These are phyloP conservation scores for Periconia digitata DNA, from an alignment of 2,329 filamentous ascomycete species.

Conservation along the genomic window DNA sequence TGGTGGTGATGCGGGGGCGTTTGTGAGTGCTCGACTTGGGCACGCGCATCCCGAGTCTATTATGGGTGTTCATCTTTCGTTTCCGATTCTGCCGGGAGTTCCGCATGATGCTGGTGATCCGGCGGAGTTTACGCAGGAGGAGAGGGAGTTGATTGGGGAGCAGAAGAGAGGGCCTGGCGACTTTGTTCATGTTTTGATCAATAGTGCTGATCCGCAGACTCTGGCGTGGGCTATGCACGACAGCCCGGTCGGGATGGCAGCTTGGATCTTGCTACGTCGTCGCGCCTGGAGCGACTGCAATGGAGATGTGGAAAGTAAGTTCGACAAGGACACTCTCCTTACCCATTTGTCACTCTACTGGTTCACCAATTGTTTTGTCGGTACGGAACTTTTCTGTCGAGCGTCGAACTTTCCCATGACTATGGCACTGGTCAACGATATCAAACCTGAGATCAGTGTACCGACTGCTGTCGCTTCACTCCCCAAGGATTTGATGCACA, in stretches of 20 bases:
- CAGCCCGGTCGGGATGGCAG: conserved; percentile 4
- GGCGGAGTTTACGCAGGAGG: conserved; percentile 3
- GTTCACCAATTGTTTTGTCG: conserved; percentile 10
- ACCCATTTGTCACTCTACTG: conserved; percentile 10
- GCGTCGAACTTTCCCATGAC: conserved; percentile 6
- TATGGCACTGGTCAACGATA: conserved; percentile 9
- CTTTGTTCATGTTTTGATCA: conserved; percentile 4
- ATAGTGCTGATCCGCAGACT: conserved; percentile 4
- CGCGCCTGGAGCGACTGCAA: conserved; percentile 10
- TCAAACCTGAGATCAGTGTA: conserved; percentile 12
- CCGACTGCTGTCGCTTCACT: conserved; percentile 10
- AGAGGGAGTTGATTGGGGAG: background rate
- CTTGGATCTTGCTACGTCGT: conserved; percentile 4
- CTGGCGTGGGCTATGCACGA: conserved; percentile 10
- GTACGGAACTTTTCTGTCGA: conserved; percentile 8
- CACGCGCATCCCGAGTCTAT: conserved; percentile 9
- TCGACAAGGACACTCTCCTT: conserved; percentile 9
- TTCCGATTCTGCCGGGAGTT: conserved; percentile 5
- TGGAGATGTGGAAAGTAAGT: conserved; percentile 7
- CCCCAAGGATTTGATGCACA: conserved; percentile 8
- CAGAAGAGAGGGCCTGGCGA: conserved; percentile 1
- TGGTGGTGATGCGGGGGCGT: conserved; percentile 11
- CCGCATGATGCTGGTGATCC: conserved; percentile 2
- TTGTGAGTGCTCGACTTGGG: conserved; percentile 8
- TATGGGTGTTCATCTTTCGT: conserved; percentile 7